Conservation (phyloP, 768 basidiomycete species). For the Leccinum arenicola region DNA sequence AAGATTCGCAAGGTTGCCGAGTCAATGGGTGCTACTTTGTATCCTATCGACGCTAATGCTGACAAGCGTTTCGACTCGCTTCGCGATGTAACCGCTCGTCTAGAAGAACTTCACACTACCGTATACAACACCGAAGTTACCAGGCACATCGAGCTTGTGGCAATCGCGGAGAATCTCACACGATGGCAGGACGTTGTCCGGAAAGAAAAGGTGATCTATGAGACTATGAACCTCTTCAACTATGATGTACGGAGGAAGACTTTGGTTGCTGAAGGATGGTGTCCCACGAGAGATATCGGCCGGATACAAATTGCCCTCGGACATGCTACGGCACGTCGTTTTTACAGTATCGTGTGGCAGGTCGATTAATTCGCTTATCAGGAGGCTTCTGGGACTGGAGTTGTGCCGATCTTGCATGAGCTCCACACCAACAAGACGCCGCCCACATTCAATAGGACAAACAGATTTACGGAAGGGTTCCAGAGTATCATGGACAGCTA, state of each 20-base stretch:
- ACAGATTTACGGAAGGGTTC: slow-evolving; percentile 96
- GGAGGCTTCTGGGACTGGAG: slow-evolving; percentile 90
- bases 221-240: slow-evolving; percentile 93
- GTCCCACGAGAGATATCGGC: slow-evolving; percentile 88
- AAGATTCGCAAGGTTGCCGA: slow-evolving; percentile 99
- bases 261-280: slow-evolving; percentile 96
- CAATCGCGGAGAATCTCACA: slow-evolving; percentile 78
- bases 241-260: slow-evolving; percentile 94
- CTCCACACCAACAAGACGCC: slow-evolving; percentile 87
- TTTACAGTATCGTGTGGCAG: neutral
- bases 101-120: slow-evolving; percentile 89
- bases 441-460: slow-evolving; percentile 92
- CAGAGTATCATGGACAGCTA: slow-evolving; percentile 99
- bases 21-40: slow-evolving; percentile 97
- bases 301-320: slow-evolving; percentile 83
- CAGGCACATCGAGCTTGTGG: slow-evolving; percentile 77
- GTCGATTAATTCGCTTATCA: slow-evolving; percentile 15
- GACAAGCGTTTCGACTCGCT: slow-evolving; percentile 91
- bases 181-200: slow-evolving; percentile 93
- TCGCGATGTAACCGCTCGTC: slow-evolving; percentile 79
- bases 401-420: slow-evolving; percentile 91
- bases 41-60: slow-evolving; percentile 92
- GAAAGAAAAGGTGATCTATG: slow-evolving; percentile 95
- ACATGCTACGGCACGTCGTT: slow-evolving; percentile 69
- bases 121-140: slow-evolving; percentile 86